Conservation (phyloP, 805 yeast genomes). For the Teunomyces tritomae region DNA sequence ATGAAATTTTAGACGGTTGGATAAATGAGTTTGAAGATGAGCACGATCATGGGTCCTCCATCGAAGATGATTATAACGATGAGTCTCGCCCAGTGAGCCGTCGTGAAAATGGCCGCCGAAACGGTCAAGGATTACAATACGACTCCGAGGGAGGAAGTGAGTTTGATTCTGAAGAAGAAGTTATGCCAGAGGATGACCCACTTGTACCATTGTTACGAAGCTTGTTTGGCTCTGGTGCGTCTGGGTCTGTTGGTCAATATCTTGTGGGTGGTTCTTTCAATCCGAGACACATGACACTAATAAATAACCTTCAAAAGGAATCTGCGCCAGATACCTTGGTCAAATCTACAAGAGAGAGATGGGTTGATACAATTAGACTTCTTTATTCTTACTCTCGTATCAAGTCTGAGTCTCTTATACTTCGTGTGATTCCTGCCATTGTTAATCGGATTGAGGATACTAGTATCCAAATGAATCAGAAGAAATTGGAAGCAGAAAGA, state of each 20-base stretch:
- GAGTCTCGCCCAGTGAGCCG: slow-evolving; percentile 3
- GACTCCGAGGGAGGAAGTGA: slow-evolving; percentile 2
- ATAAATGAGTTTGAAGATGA: slow-evolving; percentile 36
- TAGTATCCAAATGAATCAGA: slow-evolving; percentile 39
- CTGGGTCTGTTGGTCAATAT: slow-evolving; percentile 9
- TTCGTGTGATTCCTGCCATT: slow-evolving; percentile 29
- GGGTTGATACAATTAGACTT: slow-evolving; percentile 58
- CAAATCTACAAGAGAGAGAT: slow-evolving; percentile 60
- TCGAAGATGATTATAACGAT: slow-evolving; percentile 11
- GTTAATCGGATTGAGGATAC: slow-evolving; percentile 48
- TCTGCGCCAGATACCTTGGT: slow-evolving; percentile 24
- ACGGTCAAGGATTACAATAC: background rate
- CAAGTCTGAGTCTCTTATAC: background rate
- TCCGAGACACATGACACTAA: background rate
- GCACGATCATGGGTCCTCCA: slow-evolving; percentile 20
- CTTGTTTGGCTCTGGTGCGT: slow-evolving; percentile 15
- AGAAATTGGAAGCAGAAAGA: slow-evolving; percentile 26
- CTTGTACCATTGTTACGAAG: slow-evolving; percentile 7
- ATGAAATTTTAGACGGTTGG: slow-evolving; percentile 41
- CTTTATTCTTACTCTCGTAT: slow-evolving; percentile 35
- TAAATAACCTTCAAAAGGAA: slow-evolving; percentile 6
- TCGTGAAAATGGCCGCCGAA: slow-evolving; percentile 6
- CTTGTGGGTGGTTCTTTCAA: slow-evolving; percentile 6
- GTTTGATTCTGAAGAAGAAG: slow-evolving; percentile 1
- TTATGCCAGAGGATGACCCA: slow-evolving; percentile 1